Evolutionary conservation across 805 yeast species (phyloP).

Genomic region (Tetrapisispora phaffii): DNA sequence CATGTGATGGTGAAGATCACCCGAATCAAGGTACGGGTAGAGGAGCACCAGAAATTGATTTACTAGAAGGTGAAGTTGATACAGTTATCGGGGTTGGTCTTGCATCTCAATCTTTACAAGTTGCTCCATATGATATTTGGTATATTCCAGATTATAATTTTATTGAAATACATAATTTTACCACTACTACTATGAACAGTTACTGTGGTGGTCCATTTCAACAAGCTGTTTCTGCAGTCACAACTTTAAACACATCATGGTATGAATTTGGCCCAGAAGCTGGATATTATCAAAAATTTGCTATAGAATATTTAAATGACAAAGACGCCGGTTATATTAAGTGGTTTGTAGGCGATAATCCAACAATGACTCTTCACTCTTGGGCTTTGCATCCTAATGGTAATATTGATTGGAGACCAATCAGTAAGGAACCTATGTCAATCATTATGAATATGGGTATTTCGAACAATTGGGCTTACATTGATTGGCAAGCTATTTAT

Average conservation of each 20-base stretch:
- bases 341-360: conserved; percentile 78
- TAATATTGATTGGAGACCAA: conserved; percentile 71
- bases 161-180: conserved; percentile 57
- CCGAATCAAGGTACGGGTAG: conserved; percentile 84
- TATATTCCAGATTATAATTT: conserved; percentile 81
- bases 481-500: conserved; percentile 71
- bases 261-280: conserved; percentile 53
- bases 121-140: conserved; percentile 94
- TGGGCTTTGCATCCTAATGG: conserved; percentile 83
- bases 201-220: conserved; percentile 91
- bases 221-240: conserved; percentile 79
- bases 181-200: conserved; percentile 71
- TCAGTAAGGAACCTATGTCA: conserved; percentile 90
- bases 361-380: conserved; percentile 66
- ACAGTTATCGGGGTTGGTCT: conserved; percentile 48
- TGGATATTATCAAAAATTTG: conserved; percentile 58
- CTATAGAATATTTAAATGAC: conserved; percentile 69
- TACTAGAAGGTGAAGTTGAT: conserved; percentile 73
- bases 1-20: conserved; percentile 75
- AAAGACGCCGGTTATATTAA: conserved; percentile 61
- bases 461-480: conserved; percentile 87
- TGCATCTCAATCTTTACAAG: conserved; percentile 86
- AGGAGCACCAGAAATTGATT: conserved; percentile 95
- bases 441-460: conserved; percentile 80
- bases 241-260: conserved; percentile 77